Evolutionary conservation across 805 yeast genomes (phyloP), one percentile per base, ranked within the genome.

Genomic region (Ogataea ramenticola): DNA sequence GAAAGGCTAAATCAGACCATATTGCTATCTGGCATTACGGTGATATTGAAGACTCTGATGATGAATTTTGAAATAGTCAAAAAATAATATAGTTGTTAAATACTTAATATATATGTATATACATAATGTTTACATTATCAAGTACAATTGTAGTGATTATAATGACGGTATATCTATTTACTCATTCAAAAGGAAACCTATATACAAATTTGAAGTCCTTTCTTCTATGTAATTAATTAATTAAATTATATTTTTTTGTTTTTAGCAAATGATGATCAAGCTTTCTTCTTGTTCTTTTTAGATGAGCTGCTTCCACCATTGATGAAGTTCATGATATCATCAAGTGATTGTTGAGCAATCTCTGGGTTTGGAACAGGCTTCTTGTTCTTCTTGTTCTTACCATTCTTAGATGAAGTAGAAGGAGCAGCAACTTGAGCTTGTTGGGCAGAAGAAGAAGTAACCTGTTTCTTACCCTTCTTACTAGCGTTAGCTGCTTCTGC

Each of bases 21-120:
- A 54, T 63, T 19, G 89, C 89, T 4, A 80, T 86, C 57, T 83
- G 90, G 90, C 79, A 80, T 61, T 79, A 75, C 52, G 90, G 90
- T 41, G 88, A 83, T 56, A 74, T 84, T 32, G 74, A 81, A 33
- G 78, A 70, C 43, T 82, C 77, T 44, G 83, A 78, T 9, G 55
- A 57, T 3, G 35, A 45, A 36, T 8, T 7, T 27, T 20, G 27
- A 19, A 31, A 17, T 15, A 31, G 26, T 12, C 5, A 39, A 16
- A 20, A 42, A 40, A 19, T n/a, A 34, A 17, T 19, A 40, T 35
- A 34, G 12, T 16, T 41, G 15, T 35, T 39, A 21, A 31, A 33
- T 22, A 36, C 4, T 22, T 3, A 22, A 12, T 17, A 10, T 26
- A 17, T 22, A 8, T n/a, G n/a, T n/a, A n/a, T n/a, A n/a, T n/a